phyloP scores from a whole-genome alignment of 2,329 filamentous ascomycete genomes.

The Fusarium siculi region DNA sequence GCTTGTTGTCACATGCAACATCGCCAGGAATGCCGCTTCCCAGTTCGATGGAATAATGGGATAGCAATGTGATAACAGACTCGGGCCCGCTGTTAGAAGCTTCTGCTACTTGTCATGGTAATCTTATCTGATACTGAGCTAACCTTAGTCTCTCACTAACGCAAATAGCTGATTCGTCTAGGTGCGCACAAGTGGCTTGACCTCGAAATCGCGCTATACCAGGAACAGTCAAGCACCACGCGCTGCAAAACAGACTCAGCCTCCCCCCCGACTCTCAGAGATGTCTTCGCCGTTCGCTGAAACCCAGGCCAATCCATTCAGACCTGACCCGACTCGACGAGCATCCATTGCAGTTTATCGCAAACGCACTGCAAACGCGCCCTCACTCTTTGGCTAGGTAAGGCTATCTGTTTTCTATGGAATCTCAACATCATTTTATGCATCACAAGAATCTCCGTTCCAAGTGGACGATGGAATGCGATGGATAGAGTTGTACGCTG shows the following conservation, averaged over 20 bases:
- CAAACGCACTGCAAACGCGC: slow-evolving; percentile 39
- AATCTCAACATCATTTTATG: slow-evolving; percentile 2
- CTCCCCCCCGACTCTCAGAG: slow-evolving; percentile 38
- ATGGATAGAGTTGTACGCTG: slow-evolving; percentile 36
- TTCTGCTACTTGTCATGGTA: not conserved
- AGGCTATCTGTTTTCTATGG: slow-evolving; percentile 43
- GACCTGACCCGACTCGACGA: slow-evolving; percentile 37
- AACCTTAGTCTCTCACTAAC: slow-evolving; percentile 16
- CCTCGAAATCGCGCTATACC: slow-evolving; percentile 43
- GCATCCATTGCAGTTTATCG: slow-evolving; percentile 46
- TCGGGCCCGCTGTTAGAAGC: slow-evolving; percentile 6
- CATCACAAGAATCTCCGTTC: slow-evolving; percentile 3
- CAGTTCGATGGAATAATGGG: not conserved
- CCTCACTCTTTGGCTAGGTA: slow-evolving; percentile 45
- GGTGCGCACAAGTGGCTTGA: slow-evolving; percentile 29
- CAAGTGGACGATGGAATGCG: slow-evolving; percentile 24
- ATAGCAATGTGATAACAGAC: not conserved
- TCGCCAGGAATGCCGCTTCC: not conserved
- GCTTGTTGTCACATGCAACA: slow-evolving; percentile 26
- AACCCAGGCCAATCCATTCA: slow-evolving; percentile 46
- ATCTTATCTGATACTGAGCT: not conserved
- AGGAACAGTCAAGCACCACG: slow-evolving; percentile 42
- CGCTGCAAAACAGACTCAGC: slow-evolving; percentile 34
- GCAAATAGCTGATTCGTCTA: slow-evolving; percentile 38
- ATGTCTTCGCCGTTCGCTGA: slow-evolving; percentile 47